A percentile compares a stretch with the other conserved stretches of the same genome.
phyloP scores from a whole-genome alignment of 495 filamentous ascomycete species.

The Penicillium canescens region DNA sequence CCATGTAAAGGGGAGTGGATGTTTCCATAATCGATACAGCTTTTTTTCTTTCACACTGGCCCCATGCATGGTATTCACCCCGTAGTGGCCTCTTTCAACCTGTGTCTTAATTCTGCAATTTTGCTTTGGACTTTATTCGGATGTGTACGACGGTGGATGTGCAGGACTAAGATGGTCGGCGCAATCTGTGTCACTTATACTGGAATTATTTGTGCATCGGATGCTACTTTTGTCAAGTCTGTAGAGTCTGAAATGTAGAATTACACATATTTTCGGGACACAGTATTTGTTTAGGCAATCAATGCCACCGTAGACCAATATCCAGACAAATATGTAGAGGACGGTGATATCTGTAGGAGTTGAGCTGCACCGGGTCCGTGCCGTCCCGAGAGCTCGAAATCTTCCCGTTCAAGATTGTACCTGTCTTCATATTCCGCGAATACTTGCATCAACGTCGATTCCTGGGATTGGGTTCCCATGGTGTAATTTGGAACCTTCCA shows the following conservation, averaged over 20 bases:
- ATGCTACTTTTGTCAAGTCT: background rate
- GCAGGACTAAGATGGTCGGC: slow-evolving; percentile 32
- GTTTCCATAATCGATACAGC: slow-evolving; percentile 20
- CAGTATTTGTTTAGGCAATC: too few species aligned
- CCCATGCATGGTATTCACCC: slow-evolving; percentile 15
- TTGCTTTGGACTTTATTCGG: slow-evolving; percentile 27
- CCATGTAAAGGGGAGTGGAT: slow-evolving; percentile 63
- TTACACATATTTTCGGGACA: too few species aligned
- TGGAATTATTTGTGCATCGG: slow-evolving; percentile 24
- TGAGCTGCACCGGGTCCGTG: slow-evolving; percentile 27
- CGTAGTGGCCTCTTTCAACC: slow-evolving; percentile 26
- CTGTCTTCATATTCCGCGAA: slow-evolving; percentile 9
- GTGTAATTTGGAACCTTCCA: background rate
- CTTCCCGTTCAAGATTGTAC: slow-evolving; percentile 27
- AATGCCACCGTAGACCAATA: too few species aligned
- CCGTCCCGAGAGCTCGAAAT: slow-evolving; percentile 34
- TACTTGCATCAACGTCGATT: background rate
- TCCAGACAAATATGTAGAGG: too few species aligned
- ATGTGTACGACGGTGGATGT: slow-evolving; percentile 33
- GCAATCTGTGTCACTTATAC: slow-evolving; percentile 33
- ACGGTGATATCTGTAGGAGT: too few species aligned
- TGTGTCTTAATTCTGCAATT: slow-evolving; percentile 31
- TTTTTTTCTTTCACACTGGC: slow-evolving; percentile 14
- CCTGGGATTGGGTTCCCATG: slow-evolving; percentile 11
- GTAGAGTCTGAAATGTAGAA: too few species aligned